Conservation (phyloP, 2,329 filamentous ascomycete genomes). For the Phaeomoniella chlamydospora region DNA sequence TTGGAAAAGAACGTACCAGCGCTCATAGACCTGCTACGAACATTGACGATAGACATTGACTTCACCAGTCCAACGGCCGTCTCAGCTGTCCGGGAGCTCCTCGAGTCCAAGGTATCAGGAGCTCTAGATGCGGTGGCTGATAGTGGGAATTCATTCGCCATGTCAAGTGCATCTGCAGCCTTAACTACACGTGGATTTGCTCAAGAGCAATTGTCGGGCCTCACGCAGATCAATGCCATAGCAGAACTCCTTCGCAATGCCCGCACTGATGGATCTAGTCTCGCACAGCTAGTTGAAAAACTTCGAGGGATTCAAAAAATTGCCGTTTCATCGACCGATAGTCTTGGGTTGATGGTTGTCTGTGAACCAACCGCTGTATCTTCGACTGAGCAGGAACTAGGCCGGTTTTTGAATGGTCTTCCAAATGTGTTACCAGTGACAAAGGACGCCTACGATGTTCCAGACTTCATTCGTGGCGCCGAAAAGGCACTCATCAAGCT, state of each 20-base stretch:
- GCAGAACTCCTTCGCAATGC: constrained; percentile 57
- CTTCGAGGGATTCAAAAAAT: constrained; percentile 74
- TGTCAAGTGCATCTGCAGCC: constrained; percentile 67
- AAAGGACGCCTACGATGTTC: constrained; percentile 10
- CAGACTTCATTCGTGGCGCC: constrained; percentile 24
- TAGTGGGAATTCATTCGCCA: constrained; percentile 75
- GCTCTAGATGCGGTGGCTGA: constrained; percentile 86
- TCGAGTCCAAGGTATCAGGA: constrained; percentile 77
- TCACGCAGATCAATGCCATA: constrained; percentile 77
- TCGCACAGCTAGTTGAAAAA: constrained; percentile 64
- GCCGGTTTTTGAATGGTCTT: constrained; percentile 53
- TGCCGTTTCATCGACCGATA: constrained; percentile 52
- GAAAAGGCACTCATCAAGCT: constrained; percentile 78
- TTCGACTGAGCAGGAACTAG: constrained; percentile 56
- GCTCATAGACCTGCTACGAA: constrained; percentile 77
- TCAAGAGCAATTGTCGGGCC: constrained; percentile 73
- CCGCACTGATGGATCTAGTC: constrained; percentile 51
- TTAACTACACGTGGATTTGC: constrained; percentile 58
- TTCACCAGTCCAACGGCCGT: constrained; percentile 75
- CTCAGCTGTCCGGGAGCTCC: constrained; percentile 67
- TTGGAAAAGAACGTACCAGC: constrained; percentile 78
- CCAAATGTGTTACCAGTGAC: constrained; percentile 30
- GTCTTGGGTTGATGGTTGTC: constrained; percentile 68
- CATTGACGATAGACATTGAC: constrained; percentile 71
- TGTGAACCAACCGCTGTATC: constrained; percentile 62